Evolutionary conservation across 352 stramenopile species (phyloP), one percentile per base, ranked within the genome.

Genomic region (Lagenidium sp.): DNA sequence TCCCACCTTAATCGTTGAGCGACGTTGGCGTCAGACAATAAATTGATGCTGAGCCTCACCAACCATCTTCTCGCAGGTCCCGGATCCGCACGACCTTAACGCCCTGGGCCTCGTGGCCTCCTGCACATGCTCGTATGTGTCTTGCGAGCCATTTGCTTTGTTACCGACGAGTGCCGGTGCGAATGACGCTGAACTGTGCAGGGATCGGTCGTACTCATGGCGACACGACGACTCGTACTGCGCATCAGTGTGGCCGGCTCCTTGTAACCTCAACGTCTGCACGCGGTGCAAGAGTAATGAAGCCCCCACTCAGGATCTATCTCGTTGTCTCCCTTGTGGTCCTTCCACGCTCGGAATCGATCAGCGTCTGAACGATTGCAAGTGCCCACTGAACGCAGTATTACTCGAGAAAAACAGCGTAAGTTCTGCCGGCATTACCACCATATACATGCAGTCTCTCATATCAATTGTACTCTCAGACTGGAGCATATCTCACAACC

Each of bases 161-260:
- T 40, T 37, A 15, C 28, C 28, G 28, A n/a, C n/a, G n/a, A n/a
- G n/a, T n/a, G n/a, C n/a, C n/a, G n/a, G n/a, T n/a, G n/a, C n/a
- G n/a, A n/a, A n/a, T n/a, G n/a, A n/a, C n/a, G n/a, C n/a, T n/a
- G n/a, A n/a, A n/a, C n/a, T n/a, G n/a, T n/a, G n/a, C n/a, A n/a
- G n/a, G n/a, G n/a, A n/a, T n/a, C n/a, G n/a, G n/a, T n/a, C n/a
- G n/a, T n/a, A n/a, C 28, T 32, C 15, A 8, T 13, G 28, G 8
- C 8, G 28, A 32, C 28, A 15, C 28, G 8, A 57, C 0, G 57
- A 79, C 22, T 51, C 55, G 6, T 43, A 29, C 0, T 89, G 77
- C 25, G 59, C 65, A 19, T 65, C 73, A 7, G 79, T 63, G 8
- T 89, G 77, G 77, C 77, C 77, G 7, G 68, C 57, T 3, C 71